Conservation (phyloP, 768 basidiomycete species). For the Baorangia bicolor region DNA sequence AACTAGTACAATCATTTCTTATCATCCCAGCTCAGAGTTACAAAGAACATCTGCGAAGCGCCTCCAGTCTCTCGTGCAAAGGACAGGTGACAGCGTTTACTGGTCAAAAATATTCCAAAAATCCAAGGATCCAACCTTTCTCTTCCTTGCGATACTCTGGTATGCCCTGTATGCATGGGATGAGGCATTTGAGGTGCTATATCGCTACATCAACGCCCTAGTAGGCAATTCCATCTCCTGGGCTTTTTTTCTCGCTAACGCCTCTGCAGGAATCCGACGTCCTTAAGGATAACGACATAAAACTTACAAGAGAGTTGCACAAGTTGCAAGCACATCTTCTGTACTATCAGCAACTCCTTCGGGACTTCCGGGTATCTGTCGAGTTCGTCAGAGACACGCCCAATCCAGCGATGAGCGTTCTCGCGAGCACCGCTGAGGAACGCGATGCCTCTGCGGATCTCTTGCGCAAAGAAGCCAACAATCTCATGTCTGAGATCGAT, state of each 20-base stretch:
- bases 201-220: conserved; percentile 48
- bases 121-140: conserved; percentile 51
- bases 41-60: conserved; percentile 29
- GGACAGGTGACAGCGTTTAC: conserved; percentile 35
- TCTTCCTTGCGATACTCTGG: conserved; percentile 55
- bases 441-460: conserved; percentile 29
- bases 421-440: conserved; percentile 5
- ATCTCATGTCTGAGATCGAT: conserved; percentile 49
- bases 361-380: conserved; percentile 52
- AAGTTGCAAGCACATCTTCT: conserved; percentile 57
- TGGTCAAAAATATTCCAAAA: conserved; percentile 30
- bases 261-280: conserved; percentile 45
- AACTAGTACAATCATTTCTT: conserved; percentile 28
- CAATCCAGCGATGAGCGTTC: conserved; percentile 46
- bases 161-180: conserved; percentile 64
- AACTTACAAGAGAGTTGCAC: conserved; percentile 54
- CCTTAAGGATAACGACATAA: conserved; percentile 39
- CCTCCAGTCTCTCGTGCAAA: conserved; percentile 28
- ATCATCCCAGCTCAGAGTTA: conserved; percentile 28
- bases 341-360: conserved; percentile 53
- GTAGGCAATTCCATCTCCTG: conserved; percentile 29
- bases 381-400: conserved; percentile 45
- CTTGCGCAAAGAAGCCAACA: conserved; percentile 49
- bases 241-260: not conserved
- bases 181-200: conserved; percentile 53